Evolutionary conservation across 345 rosid species (phyloP), one percentile per base, ranked within the genome.

Genomic region (Raphanus raphanistrum): DNA sequence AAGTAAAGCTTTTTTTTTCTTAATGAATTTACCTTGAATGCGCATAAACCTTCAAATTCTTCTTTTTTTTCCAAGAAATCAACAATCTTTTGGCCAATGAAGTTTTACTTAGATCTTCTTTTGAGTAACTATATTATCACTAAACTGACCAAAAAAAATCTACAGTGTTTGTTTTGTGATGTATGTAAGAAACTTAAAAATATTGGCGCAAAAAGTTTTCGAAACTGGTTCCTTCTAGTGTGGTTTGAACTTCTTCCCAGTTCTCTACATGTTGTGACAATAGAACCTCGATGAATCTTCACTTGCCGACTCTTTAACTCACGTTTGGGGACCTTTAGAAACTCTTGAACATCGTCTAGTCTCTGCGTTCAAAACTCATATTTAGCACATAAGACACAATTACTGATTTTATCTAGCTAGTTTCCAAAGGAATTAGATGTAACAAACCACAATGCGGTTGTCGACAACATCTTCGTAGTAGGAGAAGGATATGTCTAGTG

Each of bases 391-490:
- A 45, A 45, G 50, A 28, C 8, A 52, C 50, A 43, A 43, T 43
- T 5, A 43, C n/a, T 38, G 45, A 8, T 3, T 38, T 38, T 38
- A 38, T 38, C 12, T 38, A 38, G 12, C 12, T 38, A 38, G 12
- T 38, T 8, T 38, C 43, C 43, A 38, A 38, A 38, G 12, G 12
- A 38, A 1, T 21, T 1, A 9, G 11, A 38, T 38, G 48, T 41
- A 35, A 33, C 10, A 33, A 66, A 61, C 88, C 82, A 95, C 99
- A 1, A 94, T 88, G 72, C 52, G 87, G 80, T 95, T 93, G 83
- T 87, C 88, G 50, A 91, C 90, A 38, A 92, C 82, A 83, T 95
- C 98, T 82, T 95, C 98, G n/a, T 95, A 95, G 83, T 90, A 90
- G 25, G 25, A 95, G 76, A 73, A 92, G 77, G n/a, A 89, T 89